Evolutionary conservation across 306 rosid species (phyloP), one percentile per base, ranked within the genome.

Genomic region (Canavalia ensiformis): DNA sequence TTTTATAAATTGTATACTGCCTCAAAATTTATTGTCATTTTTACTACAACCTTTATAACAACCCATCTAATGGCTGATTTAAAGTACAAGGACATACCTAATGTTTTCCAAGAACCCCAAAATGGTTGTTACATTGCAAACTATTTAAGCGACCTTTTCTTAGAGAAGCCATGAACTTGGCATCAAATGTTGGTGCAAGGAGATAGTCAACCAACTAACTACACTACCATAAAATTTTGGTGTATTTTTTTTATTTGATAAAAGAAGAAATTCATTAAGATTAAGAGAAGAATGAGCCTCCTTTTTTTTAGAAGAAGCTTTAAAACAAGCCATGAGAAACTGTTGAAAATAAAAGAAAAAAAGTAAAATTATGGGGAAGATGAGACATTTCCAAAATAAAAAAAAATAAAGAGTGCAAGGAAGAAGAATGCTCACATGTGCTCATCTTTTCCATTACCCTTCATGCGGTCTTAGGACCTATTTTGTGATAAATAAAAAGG

Each of bases 241-340:
- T 25, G 3, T 8, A 44, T 57, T 62, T 51, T 52, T 9, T 13
- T 3, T 29, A 11, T 46, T 46, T 49, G 28, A 13, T 46, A 29
- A 68, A 69, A 69, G 35, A 71, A 50, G 46, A n/a, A 71, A 71
- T 6, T 51, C 39, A n/a, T 71, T 71, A n/a, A 33, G 62, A 13
- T 51, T 47, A n/a, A 71, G 49, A 51, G 41, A 33, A 49, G 72
- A 45, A 33, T 34, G 49, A 5, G 47, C 62, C 13, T 35, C 13
- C 8, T 70, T 7, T 4, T 18, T 72, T 50, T 71, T 71, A 18
- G 33, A 5, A 47, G 37, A 50, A 49, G 46, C 45, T 70, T 70
- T 49, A 5, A 31, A 50, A 70, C 28, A 50, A 50, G 46, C 41
- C 46, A 52, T n/a, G 35, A 51, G 4, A 25, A 67, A 41, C 66